Evolutionary conservation across 1,139 yeast genomes (phyloP), one percentile per base, ranked within the genome.

Genomic region (Protomyces arabidopsidicola): DNA sequence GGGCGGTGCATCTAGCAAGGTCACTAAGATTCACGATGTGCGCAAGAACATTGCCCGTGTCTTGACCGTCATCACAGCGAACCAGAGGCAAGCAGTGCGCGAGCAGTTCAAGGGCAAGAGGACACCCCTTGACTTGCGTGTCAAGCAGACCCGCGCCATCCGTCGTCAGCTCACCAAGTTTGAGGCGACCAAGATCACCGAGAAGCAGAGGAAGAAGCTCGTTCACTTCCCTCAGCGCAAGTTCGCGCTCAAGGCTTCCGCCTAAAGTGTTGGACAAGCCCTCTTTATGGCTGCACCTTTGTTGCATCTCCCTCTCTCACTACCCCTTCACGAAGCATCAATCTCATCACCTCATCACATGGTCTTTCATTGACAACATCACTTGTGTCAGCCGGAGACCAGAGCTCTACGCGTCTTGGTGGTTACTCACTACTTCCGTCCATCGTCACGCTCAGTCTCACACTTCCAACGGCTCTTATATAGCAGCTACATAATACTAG

Each of bases 111-210:
- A 73, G 73, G 96, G 91, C 82, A 90, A 90, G 87, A 91, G 90
- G 84, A 84, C 86, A 80, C 98, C 98, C 84, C 91, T 91, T 85
- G 98, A 91, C 80, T 86, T 93, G 82, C 93, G 98, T 84, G 96
- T 90, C 77, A 93, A 93, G 91, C 89, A 93, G 88, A 93, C 98
- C 82, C 93, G 98, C 87, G 98, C 98, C 81, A 83, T 93, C 81
- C 91, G 98, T 88, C 90, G 98, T 86, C 85, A 86, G 79, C 86
- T 93, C 79, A 86, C 97, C 80, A 84, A 87, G 78, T 81, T 81
- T 81, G 97, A 93, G 83, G 85, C 77, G 96, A 97, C 82, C 90
- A 87, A 95, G 97, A 98, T 81, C 91, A 87, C 83, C 90, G 96
- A 88, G 88, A 88, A 83, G 93, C 83, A 82, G 98, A 98, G 45